phyloP scores from a whole-genome alignment of 805 yeast species.

The Ogataea ramenticola region DNA sequence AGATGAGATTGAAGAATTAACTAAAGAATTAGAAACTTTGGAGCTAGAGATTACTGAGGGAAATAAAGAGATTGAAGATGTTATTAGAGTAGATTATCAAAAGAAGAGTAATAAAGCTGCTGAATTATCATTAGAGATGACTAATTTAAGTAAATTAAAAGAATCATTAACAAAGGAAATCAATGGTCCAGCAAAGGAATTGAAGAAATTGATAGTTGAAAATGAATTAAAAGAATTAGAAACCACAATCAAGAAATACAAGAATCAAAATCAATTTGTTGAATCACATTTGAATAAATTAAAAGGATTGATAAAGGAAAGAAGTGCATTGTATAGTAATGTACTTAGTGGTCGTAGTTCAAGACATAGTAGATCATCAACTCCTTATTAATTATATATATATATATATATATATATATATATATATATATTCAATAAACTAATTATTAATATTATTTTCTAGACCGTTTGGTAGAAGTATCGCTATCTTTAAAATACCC shows the following conservation, averaged over 20 bases:
- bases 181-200: conserved; percentile 27
- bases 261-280: conserved; percentile 18
- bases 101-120: conserved; percentile 39
- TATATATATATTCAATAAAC: too few species aligned
- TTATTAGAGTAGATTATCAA: conserved; percentile 37
- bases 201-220: conserved; percentile 14
- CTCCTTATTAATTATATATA: background rate
- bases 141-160: conserved; percentile 15
- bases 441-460: too few species aligned
- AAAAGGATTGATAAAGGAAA: background rate
- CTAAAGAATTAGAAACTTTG: conserved; percentile 5
- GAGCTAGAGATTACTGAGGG: conserved; percentile 11
- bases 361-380: background rate
- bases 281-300: conserved; percentile 2
- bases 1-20: conserved; percentile 8
- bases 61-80: conserved; percentile 20
- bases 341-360: background rate
- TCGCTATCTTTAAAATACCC: too few species aligned
- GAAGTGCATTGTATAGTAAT: background rate
- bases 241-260: conserved; percentile 2
- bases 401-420: too few species aligned
- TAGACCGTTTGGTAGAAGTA: too few species aligned
- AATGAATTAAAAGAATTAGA: conserved; percentile 8
- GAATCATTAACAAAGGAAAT: conserved; percentile 22
- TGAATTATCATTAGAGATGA: conserved; percentile 26